Evolutionary conservation across 768 basidiomycete genomes (phyloP).

Genomic region (Strobilomyces echinocephalus): DNA sequence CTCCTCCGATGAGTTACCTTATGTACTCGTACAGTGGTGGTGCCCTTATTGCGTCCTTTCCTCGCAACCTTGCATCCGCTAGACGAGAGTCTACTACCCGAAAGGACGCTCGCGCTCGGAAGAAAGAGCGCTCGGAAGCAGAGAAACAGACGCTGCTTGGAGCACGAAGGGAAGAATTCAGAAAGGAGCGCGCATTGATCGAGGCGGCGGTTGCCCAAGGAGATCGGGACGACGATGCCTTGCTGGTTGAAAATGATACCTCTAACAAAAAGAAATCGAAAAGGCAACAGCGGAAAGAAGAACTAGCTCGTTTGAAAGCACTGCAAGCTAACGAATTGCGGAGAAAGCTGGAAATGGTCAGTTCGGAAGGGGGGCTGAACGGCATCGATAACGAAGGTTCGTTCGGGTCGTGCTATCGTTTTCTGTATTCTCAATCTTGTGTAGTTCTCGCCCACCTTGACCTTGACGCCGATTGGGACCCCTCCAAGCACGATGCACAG

Average conservation of each 20-base stretch:
- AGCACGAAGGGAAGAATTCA: conserved; percentile 70
- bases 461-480: conserved; percentile 92
- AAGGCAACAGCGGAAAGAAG: conserved; percentile 48
- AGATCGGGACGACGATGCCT: conserved; percentile 51
- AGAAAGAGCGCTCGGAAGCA: conserved; percentile 66
- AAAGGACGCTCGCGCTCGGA: conserved; percentile 78
- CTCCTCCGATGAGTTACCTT: not conserved
- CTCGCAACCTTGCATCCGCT: conserved; percentile 65
- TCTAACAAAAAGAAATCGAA: conserved; percentile 41
- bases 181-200: conserved; percentile 56
- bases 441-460: conserved; percentile 67
- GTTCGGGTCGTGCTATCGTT: not conserved
- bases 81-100: conserved; percentile 73
- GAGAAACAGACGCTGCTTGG: conserved; percentile 68
- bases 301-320: conserved; percentile 73
- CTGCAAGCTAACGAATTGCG: conserved; percentile 83
- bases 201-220: conserved; percentile 74
- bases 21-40: conserved; percentile 47
- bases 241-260: conserved; percentile 47
- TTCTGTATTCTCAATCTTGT: not conserved
- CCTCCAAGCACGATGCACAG: conserved; percentile 74
- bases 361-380: conserved; percentile 60
- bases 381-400: conserved; percentile 27
- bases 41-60: conserved; percentile 63
- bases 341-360: conserved; percentile 68